Evolutionary conservation across 2,329 filamentous ascomycete genomes (phyloP).

Genomic region (Exophiala sideris): DNA sequence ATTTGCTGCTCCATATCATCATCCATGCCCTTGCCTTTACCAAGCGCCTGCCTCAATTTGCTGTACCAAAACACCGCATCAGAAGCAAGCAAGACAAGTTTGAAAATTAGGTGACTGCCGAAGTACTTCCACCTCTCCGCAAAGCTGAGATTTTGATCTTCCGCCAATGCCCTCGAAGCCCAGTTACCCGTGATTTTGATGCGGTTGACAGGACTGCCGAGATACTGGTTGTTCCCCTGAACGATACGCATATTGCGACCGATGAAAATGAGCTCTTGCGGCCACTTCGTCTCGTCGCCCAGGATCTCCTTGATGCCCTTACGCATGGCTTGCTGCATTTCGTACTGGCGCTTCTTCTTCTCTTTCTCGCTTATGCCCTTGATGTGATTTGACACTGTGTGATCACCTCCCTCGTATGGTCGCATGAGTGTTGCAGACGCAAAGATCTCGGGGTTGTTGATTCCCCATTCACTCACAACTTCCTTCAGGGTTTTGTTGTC

Average conservation of each 20-base stretch:
- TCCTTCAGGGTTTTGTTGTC: slow-evolving; percentile 76
- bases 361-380: slow-evolving; percentile 54
- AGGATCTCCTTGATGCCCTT: slow-evolving; percentile 75
- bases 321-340: slow-evolving; percentile 72
- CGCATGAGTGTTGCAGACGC: slow-evolving; percentile 85
- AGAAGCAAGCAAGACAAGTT: slow-evolving; percentile 67
- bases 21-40: slow-evolving; percentile 81
- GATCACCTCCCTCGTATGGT: slow-evolving; percentile 83
- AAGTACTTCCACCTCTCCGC: slow-evolving; percentile 64
- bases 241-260: slow-evolving; percentile 89
- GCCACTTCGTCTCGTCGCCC: slow-evolving; percentile 82
- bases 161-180: slow-evolving; percentile 79
- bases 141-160: slow-evolving; percentile 64
- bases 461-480: slow-evolving; percentile 78
- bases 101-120: slow-evolving; percentile 78
- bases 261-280: slow-evolving; percentile 87
- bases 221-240: slow-evolving; percentile 86
- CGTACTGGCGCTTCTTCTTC: slow-evolving; percentile 62
- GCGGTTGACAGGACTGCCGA: slow-evolving; percentile 83
- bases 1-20: slow-evolving; percentile 88
- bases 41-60: slow-evolving; percentile 72
- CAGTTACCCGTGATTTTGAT: slow-evolving; percentile 92
- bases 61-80: slow-evolving; percentile 82
- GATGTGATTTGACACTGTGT: slow-evolving; percentile 60
- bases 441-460: slow-evolving; percentile 85